Conservation (phyloP, 345 rosid genomes). For the Eucalyptus curtisii region DNA sequence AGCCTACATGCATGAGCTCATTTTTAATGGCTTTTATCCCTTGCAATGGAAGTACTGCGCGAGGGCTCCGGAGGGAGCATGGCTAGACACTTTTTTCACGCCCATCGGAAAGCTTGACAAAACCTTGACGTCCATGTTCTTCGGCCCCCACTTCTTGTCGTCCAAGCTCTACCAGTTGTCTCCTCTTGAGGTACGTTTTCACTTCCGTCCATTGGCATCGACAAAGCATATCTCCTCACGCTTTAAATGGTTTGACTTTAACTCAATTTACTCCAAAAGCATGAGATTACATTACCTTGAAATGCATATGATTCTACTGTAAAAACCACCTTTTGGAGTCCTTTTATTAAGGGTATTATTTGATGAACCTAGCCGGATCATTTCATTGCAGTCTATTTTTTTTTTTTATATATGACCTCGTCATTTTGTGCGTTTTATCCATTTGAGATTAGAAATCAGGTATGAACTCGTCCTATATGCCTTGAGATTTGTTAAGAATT, state of each 20-base stretch:
- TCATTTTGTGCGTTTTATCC: neutral
- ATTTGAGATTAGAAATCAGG: neutral
- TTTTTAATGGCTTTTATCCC: neutral
- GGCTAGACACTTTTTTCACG: slow-evolving; percentile 4
- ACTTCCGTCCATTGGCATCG: neutral
- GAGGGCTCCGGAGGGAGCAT: neutral
- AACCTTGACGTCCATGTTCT: neutral
- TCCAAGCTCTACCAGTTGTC: slow-evolving; percentile 7
- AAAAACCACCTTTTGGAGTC: neutral
- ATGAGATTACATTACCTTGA: neutral
- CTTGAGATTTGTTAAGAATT: neutral
- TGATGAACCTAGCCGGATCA: neutral
- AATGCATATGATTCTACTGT: neutral
- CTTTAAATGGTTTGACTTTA: neutral
- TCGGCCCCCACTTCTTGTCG: slow-evolving; percentile 10
- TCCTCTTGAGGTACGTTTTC: neutral
- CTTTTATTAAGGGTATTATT: neutral
- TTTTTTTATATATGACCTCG: neutral
- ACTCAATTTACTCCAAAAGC: neutral
- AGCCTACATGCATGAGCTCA: too few relatives aligned
- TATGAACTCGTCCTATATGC: neutral
- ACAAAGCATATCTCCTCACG: neutral
- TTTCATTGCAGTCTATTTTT: neutral
- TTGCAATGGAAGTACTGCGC: neutral
- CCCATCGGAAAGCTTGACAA: neutral